These are phyloP conservation scores for Cornus kousa DNA, from an alignment of 148 eudicot genomes.

Conservation along the genomic window DNA sequence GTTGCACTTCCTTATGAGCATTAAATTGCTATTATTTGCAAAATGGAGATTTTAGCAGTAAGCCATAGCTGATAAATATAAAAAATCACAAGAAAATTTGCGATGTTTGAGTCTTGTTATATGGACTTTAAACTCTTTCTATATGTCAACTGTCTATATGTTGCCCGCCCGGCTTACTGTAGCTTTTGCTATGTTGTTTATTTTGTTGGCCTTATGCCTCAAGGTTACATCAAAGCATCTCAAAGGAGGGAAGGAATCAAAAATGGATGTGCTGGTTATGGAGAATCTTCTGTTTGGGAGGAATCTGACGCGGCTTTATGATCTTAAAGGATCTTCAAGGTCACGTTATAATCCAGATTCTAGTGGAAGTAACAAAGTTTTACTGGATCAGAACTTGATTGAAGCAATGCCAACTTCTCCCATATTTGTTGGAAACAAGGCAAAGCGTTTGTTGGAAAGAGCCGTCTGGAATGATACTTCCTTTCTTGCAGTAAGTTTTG, in stretches of 20 bases:
- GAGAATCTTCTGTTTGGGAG: conserved; percentile 90
- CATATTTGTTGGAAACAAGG: conserved; percentile 90
- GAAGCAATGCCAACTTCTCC: conserved; percentile 99
- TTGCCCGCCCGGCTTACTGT: not conserved
- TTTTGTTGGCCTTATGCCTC: not conserved
- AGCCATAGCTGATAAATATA: not conserved
- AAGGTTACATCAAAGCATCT: conserved; percentile 69
- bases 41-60: not conserved
- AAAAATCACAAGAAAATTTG: not conserved
- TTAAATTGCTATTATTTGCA: not conserved
- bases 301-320: conserved; percentile 77
- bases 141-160: not conserved
- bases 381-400: conserved; percentile 87
- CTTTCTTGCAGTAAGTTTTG: conserved; percentile 84
- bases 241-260: conserved; percentile 91
- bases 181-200: not conserved
- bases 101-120: not conserved
- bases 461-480: conserved; percentile 98
- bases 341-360: conserved; percentile 90
- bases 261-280: conserved; percentile 93
- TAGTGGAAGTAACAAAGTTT: conserved; percentile 86
- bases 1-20: not conserved
- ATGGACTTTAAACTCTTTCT: not conserved
- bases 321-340: conserved; percentile 86
- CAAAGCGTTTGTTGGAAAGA: conserved; percentile 81